Conservation (phyloP, 441 rosid genomes). For the Gossypium trilobum region DNA sequence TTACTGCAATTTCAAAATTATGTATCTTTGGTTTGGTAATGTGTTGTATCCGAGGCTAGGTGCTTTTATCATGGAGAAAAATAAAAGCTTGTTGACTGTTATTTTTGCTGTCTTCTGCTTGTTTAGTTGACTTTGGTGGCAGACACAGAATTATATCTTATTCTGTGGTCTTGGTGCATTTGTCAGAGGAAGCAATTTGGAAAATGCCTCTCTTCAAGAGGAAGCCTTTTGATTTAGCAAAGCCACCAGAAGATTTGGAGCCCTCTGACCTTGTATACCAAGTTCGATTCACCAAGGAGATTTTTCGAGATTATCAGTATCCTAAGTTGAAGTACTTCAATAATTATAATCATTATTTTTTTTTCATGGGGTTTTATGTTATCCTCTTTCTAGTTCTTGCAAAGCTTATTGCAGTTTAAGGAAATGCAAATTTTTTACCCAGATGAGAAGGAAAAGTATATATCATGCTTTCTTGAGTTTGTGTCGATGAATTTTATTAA, state of each 20-base stretch:
- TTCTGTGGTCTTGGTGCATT: neutral
- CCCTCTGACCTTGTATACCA: constrained; percentile 69
- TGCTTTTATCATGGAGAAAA: neutral
- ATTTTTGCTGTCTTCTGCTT: constrained; percentile 1
- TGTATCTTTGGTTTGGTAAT: neutral
- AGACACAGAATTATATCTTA: neutral
- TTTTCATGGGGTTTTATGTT: neutral
- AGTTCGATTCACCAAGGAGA: constrained; percentile 95
- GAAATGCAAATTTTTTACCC: neutral
- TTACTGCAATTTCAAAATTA: neutral
- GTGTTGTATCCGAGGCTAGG: neutral
- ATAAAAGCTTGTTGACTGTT: neutral
- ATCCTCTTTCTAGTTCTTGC: constrained; percentile 1
- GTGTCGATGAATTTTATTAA: neutral
- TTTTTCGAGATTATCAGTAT: constrained; percentile 78
- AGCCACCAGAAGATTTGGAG: constrained; percentile 59
- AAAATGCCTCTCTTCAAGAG: constrained; percentile 81
- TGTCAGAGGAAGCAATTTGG: constrained; percentile 1
- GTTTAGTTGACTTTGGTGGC: neutral
- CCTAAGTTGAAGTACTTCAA: constrained; percentile 32
- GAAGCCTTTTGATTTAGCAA: constrained; percentile 53
- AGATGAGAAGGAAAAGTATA: neutral
- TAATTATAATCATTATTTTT: neutral
- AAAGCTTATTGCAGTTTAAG: neutral
- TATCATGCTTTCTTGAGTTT: neutral